Evolutionary conservation across 2,329 filamentous ascomycete species (phyloP), one percentile per base, ranked within the genome.

Genomic region (Pseudogymnoascus sp.): DNA sequence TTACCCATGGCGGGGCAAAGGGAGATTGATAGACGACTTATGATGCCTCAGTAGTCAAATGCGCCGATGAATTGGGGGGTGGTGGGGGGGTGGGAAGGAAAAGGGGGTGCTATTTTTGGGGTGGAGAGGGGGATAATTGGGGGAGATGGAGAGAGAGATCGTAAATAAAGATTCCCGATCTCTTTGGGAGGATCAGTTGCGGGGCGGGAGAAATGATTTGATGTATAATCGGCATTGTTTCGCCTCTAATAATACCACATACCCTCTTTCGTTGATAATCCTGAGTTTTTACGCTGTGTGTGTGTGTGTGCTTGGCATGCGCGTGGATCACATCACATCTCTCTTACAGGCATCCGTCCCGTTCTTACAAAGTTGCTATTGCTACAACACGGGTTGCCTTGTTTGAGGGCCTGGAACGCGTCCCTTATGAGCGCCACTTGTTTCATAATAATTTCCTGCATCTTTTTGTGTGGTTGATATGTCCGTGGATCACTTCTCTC

Each of bases 201-300:
- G 47, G 47, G 28, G 47, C 43, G 47, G 47, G 25, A 11, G 16
- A 34, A 43, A 54, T 54, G 47, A 54, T 54, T 54, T 54, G 47
- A 54, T 54, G 47, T 54, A 54, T 54, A 54, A 54, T 54, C 47
- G 47, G 47, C 47, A 54, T 54, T 54, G 47, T 54, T 54, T 54
- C 47, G 47, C 47, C 28, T 54, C 47, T 54, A 54, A 54, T 54
- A 54, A 54, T 54, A 54, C 28, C 47, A 54, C 47, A 54, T 54
- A 54, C 47, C 47, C 47, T 54, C 28, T 54, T 54, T 32, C 47
- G 47, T 6, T 54, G 5, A 32, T 39, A n/a, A 18, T 38, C n/a
- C 2, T 39, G 16, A 3, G 8, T 7, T 14, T 11, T 6, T 37
- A 4, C 4, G 22, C 14, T 37, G 6, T n/a, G 38, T 9, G 2